These are phyloP conservation scores for Paraphaeosphaeria minitans DNA, from an alignment of 2,329 filamentous ascomycete genomes.

Conservation along the genomic window DNA sequence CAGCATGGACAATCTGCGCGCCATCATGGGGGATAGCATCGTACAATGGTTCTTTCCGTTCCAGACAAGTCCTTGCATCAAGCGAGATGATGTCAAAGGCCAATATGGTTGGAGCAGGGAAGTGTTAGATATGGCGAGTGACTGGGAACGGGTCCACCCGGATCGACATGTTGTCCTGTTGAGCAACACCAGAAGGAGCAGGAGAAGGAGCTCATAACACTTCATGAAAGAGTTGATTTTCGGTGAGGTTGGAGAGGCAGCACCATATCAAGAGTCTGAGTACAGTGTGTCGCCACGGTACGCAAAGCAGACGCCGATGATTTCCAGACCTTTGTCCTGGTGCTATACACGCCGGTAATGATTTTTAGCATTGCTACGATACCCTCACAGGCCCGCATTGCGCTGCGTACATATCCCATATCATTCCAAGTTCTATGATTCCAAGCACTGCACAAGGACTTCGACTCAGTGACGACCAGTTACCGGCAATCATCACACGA, in stretches of 20 bases:
- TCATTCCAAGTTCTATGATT: neutral
- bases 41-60: constrained; percentile 84
- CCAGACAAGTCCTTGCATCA: constrained; percentile 72
- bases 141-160: constrained; percentile 33
- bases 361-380: neutral
- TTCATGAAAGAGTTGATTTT: constrained; percentile 2
- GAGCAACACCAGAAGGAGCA: constrained; percentile 3
- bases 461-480: neutral
- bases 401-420: neutral
- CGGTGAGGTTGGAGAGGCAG: constrained; percentile 18
- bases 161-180: constrained; percentile 12
- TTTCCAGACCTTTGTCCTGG: no score
- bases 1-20: constrained; percentile 70
- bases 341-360: neutral
- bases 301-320: no score
- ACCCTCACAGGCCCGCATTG: neutral
- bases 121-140: constrained; percentile 49
- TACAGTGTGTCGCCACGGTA: no score
- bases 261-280: no score
- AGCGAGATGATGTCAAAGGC: constrained; percentile 68
- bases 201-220: constrained; percentile 12
- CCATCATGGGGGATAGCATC: constrained; percentile 75
- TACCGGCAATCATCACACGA: neutral
- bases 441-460: neutral
- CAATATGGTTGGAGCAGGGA: constrained; percentile 71